phyloP scores from a whole-genome alignment of 768 basidiomycete species.

The Russula dissimulans region DNA sequence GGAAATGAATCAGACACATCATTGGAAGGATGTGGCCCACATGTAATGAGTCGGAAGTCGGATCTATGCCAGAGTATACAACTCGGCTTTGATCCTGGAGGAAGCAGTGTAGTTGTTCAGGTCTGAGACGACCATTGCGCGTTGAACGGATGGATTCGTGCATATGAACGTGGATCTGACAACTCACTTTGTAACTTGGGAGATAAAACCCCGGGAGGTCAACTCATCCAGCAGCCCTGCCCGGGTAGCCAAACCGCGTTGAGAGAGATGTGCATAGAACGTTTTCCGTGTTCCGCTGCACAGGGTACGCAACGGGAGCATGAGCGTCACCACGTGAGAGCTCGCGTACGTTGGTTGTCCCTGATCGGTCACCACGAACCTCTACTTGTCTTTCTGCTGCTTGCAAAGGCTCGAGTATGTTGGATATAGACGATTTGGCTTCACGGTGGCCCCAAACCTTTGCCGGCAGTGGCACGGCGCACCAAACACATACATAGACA shows the following conservation, averaged over 20 bases:
- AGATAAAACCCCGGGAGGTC: constrained; percentile 15
- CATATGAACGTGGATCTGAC: not conserved
- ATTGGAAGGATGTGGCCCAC: constrained; percentile 90
- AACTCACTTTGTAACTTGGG: constrained; percentile 18
- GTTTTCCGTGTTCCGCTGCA: not conserved
- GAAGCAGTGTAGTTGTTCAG: constrained; percentile 12
- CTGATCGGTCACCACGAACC: too few species aligned
- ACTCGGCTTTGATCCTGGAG: constrained; percentile 30
- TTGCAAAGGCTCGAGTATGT: too few species aligned
- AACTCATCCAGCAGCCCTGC: constrained; percentile 8
- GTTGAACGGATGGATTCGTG: not conserved
- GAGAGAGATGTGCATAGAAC: not conserved
- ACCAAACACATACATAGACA: too few species aligned
- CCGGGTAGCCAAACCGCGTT: not conserved
- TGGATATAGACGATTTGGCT: too few species aligned
- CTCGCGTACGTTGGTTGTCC: too few species aligned
- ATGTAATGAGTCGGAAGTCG: constrained; percentile 83
- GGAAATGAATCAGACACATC: constrained; percentile 81
- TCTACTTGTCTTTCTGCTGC: too few species aligned
- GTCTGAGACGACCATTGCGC: not conserved
- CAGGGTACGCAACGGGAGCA: not conserved
- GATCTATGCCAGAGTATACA: constrained; percentile 87
- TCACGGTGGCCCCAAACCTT: too few species aligned
- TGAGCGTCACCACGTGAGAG: not conserved
- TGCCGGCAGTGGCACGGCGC: too few species aligned